These are phyloP conservation scores for Aspergillus floridensis DNA, from an alignment of 2,329 filamentous ascomycete genomes.

Conservation along the genomic window DNA sequence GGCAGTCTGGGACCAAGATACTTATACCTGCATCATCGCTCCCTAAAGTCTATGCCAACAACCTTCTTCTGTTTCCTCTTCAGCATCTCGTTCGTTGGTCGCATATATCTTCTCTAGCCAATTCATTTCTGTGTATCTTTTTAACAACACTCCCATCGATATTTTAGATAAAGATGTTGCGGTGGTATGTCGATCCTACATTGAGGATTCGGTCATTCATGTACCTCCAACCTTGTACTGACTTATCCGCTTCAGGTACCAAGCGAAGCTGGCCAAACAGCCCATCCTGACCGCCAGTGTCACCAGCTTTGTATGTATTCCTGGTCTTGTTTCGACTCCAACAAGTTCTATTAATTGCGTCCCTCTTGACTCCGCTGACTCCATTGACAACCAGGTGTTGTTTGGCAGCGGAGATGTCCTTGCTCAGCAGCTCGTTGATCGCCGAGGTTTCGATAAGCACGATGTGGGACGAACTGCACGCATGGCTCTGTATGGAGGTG, in stretches of 20 bases:
- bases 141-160: neutral
- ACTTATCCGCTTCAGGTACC: conserved; percentile 63
- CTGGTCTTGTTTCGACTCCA: conserved; percentile 3
- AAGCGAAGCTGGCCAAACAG: conserved; percentile 72
- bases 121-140: neutral
- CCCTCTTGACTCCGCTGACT: neutral
- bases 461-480: conserved; percentile 54
- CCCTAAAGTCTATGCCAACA: neutral
- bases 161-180: conserved; percentile 31
- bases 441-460: conserved; percentile 72
- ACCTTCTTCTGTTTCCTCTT: conserved; percentile 1
- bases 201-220: no score
- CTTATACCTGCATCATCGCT: conserved; percentile 14
- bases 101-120: neutral
- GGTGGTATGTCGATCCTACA: conserved; percentile 29
- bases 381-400: conserved; percentile 56
- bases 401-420: conserved; percentile 90
- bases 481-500: conserved; percentile 51
- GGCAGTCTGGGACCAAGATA: conserved; percentile 15
- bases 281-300: conserved; percentile 88
- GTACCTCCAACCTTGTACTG: no score
- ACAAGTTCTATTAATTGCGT: neutral
- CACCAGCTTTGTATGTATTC: conserved; percentile 66
- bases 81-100: neutral
- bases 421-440: conserved; percentile 88